Evolutionary conservation across 192 early-diverging fungal genomes (phyloP), one percentile per base, ranked within the genome.

Genomic region (Umbelopsis isabellina): DNA sequence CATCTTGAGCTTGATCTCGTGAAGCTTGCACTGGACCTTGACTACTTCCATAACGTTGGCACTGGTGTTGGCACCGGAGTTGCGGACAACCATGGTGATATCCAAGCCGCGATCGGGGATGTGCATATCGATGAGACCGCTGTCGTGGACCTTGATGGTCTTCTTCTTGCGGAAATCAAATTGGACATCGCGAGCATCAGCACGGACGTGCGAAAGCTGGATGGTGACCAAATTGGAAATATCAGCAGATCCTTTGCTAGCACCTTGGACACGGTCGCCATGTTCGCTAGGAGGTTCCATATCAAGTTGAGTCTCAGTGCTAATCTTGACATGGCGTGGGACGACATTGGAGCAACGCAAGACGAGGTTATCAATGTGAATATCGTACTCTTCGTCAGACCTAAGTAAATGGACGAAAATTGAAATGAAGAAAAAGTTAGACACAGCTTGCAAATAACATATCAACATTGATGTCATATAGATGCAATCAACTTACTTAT

Each of bases 81-180:
- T 37, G 4, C 44, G 12, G 18, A 77, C 41, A 23, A 70, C 70
- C 49, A 77, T 18, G 44, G 67, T 46, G 18, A 80, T 44, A 10
- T 66, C 51, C 30, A 82, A 46, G 10, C 78, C 77, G 33, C 83
- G 52, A n/a, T 75, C 48, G 53, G 79, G 67, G 64, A 89, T 80
- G 18, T 66, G 20, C 18, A 89, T 48, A 61, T 86, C 82, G 21
- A 79, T 79, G 18, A 84, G 73, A 1, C 88, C 88, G 22, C 71
- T 68, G 51, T 89, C 88, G 33, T 49, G 67, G 45, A 86, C 65
- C 41, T 70, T 66, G 46, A 84, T 80, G 16, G 85, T 85, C 13
- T 71, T 69, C 75, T 89, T 89, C 67, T 81, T 78, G 55, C 70
- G 73, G 73, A 72, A 83, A 53, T 80, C 87, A 61, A 89, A 89